Conservation (phyloP, 2,329 filamentous ascomycete genomes). For the Aaosphaeria pasadenensis region DNA sequence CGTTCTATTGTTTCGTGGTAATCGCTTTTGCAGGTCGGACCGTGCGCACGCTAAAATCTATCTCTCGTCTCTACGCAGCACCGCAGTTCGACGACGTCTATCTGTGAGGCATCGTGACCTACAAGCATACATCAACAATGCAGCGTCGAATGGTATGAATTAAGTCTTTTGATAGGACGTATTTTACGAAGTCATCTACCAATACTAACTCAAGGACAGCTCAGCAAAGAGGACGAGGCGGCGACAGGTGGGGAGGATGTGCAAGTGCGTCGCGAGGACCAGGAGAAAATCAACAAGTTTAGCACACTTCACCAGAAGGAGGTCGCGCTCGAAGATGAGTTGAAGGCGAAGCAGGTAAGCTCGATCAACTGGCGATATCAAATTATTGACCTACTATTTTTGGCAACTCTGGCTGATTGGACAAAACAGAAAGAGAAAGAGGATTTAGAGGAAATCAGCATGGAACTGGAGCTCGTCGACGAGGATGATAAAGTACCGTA, state of each 20-base stretch:
- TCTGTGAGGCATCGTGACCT: too few species aligned
- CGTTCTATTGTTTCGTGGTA: too few species aligned
- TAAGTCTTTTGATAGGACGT: neutral
- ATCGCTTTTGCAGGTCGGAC: too few species aligned
- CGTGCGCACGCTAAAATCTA: too few species aligned
- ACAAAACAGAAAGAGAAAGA: constrained; percentile 89
- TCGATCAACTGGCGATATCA: neutral
- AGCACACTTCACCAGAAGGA: constrained; percentile 90
- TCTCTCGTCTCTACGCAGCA: too few species aligned
- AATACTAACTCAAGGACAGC: constrained; percentile 50
- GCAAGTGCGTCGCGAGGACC: constrained; percentile 92
- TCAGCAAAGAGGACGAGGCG: constrained; percentile 89
- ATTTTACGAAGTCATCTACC: neutral
- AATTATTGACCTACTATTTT: neutral
- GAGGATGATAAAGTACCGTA: constrained; percentile 93
- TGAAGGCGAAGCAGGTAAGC: constrained; percentile 74
- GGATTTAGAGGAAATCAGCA: constrained; percentile 88
- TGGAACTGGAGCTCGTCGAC: constrained; percentile 88
- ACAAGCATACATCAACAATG: neutral
- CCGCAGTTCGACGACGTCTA: too few species aligned
- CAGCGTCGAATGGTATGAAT: neutral
- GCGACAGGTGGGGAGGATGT: constrained; percentile 70
- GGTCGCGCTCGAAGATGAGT: constrained; percentile 71
- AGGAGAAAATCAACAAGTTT: constrained; percentile 98
- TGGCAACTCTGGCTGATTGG: neutral